Evolutionary conservation across 73 alveolate genomes (phyloP), one percentile per base, ranked within the genome.

Genomic region (Blepharisma stoltei): DNA sequence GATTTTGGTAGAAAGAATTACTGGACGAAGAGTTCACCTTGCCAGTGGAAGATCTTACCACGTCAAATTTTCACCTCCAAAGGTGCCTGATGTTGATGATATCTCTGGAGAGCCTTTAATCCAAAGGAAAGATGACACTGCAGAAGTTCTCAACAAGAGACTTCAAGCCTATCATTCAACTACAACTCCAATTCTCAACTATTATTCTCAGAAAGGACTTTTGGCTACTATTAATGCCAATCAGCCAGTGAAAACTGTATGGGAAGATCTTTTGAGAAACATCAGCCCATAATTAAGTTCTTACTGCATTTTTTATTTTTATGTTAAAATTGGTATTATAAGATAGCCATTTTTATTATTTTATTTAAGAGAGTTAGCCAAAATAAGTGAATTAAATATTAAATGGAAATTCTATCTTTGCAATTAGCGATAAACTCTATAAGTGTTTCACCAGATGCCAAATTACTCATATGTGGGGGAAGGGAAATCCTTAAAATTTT

Each of bases 11-110:
- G 97, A 91, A 71, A 91, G 97, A 80, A 80, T 91, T 68, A 84
- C 89, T 45, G 97, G 97, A 55, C 85, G 97, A 43, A 85, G 95
- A 89, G 78, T 91, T 68, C 95, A 91, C 67, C 90, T 84, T 67
- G 88, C 92, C 46, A 60, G 88, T 53, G 97, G 97, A 6, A 88
- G 97, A 60, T 82, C 97, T 1, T 91, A 91, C 70, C 97, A 91
- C 55, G 93, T 86, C 44, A 86, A 78, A 67, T 89, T 87, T 89
- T 77, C 77, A 73, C 97, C 97, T 20, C 97, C 97, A 6, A 91
- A 91, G 83, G 94, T 83, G 6, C 88, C 66, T 4, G 91, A 81
- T 6, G 78, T 54, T 27, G 97, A 91, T 70, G 97, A 91, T 54
- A 21, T 86, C 44, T 89, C 97, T 48, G 97, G 97, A 5, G 97